Conservation (phyloP, 2,329 filamentous ascomycete species). For the Mollisia scopiformis region DNA sequence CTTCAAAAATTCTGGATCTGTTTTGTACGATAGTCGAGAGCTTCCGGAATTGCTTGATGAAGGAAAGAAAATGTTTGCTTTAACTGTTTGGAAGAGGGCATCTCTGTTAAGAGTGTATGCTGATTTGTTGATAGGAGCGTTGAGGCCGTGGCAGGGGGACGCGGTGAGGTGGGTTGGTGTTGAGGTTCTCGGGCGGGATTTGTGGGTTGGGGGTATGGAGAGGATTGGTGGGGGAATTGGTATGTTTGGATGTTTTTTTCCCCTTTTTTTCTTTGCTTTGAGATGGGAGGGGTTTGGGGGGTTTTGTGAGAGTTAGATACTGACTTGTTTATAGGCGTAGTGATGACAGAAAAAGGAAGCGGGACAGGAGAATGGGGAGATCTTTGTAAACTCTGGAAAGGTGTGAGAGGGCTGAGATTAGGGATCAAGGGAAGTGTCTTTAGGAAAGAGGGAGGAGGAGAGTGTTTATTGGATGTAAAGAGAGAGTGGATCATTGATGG, state of each 20-base stretch:
- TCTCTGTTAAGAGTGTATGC: no score
- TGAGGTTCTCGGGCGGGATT: conserved; percentile 44
- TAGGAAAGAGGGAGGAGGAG: background rate
- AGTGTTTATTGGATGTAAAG: conserved; percentile 14
- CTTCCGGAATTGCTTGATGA: no score
- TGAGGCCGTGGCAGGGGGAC: conserved; percentile 46
- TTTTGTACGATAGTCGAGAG: no score
- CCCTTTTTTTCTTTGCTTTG: no score
- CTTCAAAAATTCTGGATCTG: no score
- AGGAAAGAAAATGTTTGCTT: no score
- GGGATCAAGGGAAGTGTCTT: conserved; percentile 12
- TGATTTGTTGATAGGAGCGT: no score
- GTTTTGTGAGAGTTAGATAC: no score
- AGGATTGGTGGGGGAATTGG: background rate
- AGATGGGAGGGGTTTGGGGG: no score
- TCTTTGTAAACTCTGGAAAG: conserved; percentile 19
- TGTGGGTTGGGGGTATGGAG: conserved; percentile 25
- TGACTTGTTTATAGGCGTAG: no score
- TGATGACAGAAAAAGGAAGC: background rate
- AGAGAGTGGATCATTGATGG: conserved; percentile 19
- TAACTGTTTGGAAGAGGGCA: no score
- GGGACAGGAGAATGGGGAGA: conserved; percentile 18
- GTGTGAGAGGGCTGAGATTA: conserved; percentile 14
- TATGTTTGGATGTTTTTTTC: no score
- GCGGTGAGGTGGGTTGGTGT: conserved; percentile 44